These are phyloP conservation scores for Colletotrichum acutatum DNA, from an alignment of 2,329 filamentous ascomycete species.

Conservation along the genomic window DNA sequence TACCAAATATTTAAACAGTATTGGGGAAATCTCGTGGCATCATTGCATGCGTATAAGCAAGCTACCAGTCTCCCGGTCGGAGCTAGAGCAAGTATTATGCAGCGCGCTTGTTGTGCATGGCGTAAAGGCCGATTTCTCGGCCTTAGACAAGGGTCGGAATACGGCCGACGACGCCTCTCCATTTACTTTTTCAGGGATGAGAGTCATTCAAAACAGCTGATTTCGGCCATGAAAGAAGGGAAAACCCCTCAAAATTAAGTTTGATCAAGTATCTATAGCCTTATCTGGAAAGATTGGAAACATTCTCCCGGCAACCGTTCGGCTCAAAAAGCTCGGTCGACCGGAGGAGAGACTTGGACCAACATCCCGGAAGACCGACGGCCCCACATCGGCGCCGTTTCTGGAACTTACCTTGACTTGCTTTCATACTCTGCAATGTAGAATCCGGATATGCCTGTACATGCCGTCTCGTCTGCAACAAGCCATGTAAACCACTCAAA, in stretches of 20 bases:
- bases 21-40: not conserved
- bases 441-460: rapidly evolving
- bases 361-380: not conserved
- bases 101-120: no score
- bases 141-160: not conserved
- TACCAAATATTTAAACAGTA: not conserved
- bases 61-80: not conserved
- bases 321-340: not conserved
- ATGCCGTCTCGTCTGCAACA: no score
- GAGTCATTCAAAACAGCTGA: not conserved
- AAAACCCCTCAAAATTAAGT: not conserved
- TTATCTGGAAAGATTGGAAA: not conserved
- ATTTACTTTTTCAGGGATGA: not conserved
- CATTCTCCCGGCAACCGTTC: not conserved
- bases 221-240: not conserved
- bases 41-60: not conserved
- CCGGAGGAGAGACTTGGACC: not conserved
- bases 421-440: not conserved
- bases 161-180: not conserved
- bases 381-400: not conserved
- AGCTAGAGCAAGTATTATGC: not conserved
- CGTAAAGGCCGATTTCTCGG: not conserved
- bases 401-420: not conserved
- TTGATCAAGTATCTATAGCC: not conserved
- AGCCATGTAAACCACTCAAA: not conserved